These are phyloP conservation scores for Suhomyces vadensis DNA, from an alignment of 805 yeast genomes.

Conservation along the genomic window DNA sequence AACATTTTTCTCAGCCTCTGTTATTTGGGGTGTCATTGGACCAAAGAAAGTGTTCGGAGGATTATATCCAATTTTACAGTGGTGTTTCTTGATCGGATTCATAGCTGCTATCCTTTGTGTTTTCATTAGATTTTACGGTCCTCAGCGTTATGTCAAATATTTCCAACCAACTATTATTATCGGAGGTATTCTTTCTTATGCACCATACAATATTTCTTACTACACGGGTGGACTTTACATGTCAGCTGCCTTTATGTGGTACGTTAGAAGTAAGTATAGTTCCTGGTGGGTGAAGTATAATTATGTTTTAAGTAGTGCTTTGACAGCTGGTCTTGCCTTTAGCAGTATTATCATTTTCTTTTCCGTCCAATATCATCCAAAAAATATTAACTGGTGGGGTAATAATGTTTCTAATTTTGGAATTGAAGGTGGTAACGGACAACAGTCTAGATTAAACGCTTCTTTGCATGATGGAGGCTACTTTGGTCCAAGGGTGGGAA, in stretches of 20 bases:
- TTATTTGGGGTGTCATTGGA: slow-evolving; percentile 61
- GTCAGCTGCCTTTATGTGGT: slow-evolving; percentile 27
- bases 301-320: slow-evolving; percentile 30
- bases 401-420: slow-evolving; percentile 31
- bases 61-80: slow-evolving; percentile 33
- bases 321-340: slow-evolving; percentile 37
- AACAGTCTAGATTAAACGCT: slow-evolving; percentile 16
- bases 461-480: slow-evolving; percentile 31
- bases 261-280: slow-evolving; percentile 25
- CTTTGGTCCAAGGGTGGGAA: slow-evolving; percentile 37
- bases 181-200: slow-evolving; percentile 31
- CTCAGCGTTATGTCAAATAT: slow-evolving; percentile 22
- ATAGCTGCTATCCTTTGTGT: slow-evolving; percentile 24
- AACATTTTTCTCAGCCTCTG: slow-evolving; percentile 52
- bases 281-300: slow-evolving; percentile 40
- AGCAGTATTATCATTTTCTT: slow-evolving; percentile 36
- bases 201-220: slow-evolving; percentile 35
- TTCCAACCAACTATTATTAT: slow-evolving; percentile 37
- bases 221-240: slow-evolving; percentile 28
- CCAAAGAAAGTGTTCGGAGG: slow-evolving; percentile 32
- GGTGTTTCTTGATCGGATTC: slow-evolving; percentile 37
- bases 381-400: slow-evolving; percentile 34
- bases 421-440: slow-evolving; percentile 37
- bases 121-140: slow-evolving; percentile 15
- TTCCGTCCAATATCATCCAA: slow-evolving; percentile 37